Percentiles rank a stretch among this genome's conserved stretches.
These are phyloP conservation scores for Wakefieldia striispora DNA, from an alignment of 768 basidiomycete genomes.

Conservation along the genomic window DNA sequence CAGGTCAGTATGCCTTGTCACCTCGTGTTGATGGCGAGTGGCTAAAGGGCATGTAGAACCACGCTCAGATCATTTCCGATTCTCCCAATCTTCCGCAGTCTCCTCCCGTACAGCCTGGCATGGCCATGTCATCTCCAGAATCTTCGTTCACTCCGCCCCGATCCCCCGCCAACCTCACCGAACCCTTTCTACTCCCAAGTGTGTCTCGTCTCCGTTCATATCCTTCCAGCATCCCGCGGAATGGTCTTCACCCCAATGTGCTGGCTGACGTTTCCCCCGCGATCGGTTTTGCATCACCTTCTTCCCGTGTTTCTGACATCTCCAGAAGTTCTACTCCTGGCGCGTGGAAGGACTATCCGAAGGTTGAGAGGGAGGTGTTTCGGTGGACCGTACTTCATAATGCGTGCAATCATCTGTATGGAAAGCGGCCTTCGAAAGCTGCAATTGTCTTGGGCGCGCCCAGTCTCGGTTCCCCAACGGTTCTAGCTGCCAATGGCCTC, in stretches of 20 bases:
- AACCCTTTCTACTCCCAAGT: slow-evolving; percentile 68
- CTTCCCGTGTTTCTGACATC: slow-evolving; percentile 67
- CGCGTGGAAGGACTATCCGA: slow-evolving; percentile 16
- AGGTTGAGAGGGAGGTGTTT: slow-evolving; percentile 57
- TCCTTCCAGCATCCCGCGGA: slow-evolving; percentile 45
- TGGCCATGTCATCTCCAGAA: slow-evolving; percentile 38
- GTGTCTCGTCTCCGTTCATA: slow-evolving; percentile 79
- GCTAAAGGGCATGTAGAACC: slow-evolving; percentile 31
- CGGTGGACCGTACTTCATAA: slow-evolving; percentile 69
- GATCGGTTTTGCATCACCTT: slow-evolving; percentile 49
- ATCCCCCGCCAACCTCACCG: slow-evolving; percentile 23
- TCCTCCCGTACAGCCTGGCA: slow-evolving; percentile 32
- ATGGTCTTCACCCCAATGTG: slow-evolving; percentile 41
- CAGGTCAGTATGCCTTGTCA: slow-evolving; percentile 31
- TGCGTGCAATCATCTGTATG: slow-evolving; percentile 57
- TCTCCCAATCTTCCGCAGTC: slow-evolving; percentile 40
- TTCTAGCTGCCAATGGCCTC: slow-evolving; percentile 80
- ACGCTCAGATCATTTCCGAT: slow-evolving; percentile 36
- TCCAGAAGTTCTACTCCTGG: slow-evolving; percentile 68
- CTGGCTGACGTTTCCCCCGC: slow-evolving; percentile 44
- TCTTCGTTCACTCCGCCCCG: not conserved
- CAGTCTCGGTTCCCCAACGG: slow-evolving; percentile 66
- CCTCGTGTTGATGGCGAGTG: slow-evolving; percentile 20
- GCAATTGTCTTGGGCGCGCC: slow-evolving; percentile 60
- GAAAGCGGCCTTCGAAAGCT: slow-evolving; percentile 52